phyloP scores from a whole-genome alignment of 2,329 filamentous ascomycete genomes.

The Diplodia sapinea region DNA sequence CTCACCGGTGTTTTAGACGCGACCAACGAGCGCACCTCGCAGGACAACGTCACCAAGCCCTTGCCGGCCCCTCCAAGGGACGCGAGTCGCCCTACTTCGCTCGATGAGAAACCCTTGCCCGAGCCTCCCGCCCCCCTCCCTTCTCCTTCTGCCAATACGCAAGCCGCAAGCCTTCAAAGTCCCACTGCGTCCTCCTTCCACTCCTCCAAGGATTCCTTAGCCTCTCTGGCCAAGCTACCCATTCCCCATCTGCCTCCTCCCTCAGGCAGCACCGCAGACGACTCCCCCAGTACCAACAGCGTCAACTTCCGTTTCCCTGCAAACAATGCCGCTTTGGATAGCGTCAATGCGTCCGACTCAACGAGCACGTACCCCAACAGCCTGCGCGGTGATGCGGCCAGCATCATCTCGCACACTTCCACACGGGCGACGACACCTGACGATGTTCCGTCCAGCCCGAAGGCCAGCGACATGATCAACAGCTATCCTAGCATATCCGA shows the following conservation, averaged over 20 bases:
- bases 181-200: slow-evolving; percentile 49
- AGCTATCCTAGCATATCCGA: slow-evolving; percentile 70
- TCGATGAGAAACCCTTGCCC: slow-evolving; percentile 71
- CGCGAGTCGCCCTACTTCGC: slow-evolving; percentile 47
- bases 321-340: slow-evolving; percentile 56
- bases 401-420: slow-evolving; percentile 78
- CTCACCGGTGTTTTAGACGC: slow-evolving; percentile 16
- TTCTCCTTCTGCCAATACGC: slow-evolving; percentile 37
- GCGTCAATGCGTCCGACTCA: slow-evolving; percentile 76
- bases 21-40: slow-evolving; percentile 21
- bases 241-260: slow-evolving; percentile 39
- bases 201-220: slow-evolving; percentile 57
- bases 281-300: slow-evolving; percentile 28
- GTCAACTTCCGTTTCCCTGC: slow-evolving; percentile 38
- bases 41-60: slow-evolving; percentile 45
- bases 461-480: slow-evolving; percentile 62
- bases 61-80: slow-evolving; percentile 45
- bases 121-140: slow-evolving; percentile 61
- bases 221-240: slow-evolving; percentile 41
- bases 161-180: slow-evolving; percentile 39
- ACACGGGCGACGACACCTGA: slow-evolving; percentile 90
- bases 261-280: slow-evolving; percentile 33
- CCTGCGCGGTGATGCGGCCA: slow-evolving; percentile 77
- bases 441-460: slow-evolving; percentile 58
- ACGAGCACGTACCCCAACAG: slow-evolving; percentile 77